Conservation (phyloP, 1,284 basidiomycete species). For the Naganishia sp. region DNA sequence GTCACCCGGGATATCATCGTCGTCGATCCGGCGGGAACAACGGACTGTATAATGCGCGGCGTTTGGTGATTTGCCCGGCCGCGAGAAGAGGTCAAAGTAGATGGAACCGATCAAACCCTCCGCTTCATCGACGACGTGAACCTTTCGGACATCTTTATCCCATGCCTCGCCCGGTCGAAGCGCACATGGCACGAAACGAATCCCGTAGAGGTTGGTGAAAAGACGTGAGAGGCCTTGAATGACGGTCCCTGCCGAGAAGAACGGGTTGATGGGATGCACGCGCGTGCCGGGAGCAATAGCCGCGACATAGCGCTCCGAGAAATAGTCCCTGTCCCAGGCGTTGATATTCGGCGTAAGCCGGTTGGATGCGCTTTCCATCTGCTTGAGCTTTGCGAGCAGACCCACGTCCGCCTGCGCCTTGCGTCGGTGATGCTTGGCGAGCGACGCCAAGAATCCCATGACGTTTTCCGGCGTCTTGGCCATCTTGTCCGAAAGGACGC, state of each 20-base stretch:
- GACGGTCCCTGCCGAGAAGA: conserved; percentile 75
- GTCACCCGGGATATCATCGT: conserved; percentile 78
- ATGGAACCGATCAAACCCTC: conserved; percentile 87
- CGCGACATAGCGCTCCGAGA: conserved; percentile 53
- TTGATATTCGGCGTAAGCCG: conserved; percentile 59
- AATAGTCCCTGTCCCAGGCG: conserved; percentile 92
- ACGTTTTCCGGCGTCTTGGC: conserved; percentile 90
- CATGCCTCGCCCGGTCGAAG: conserved; percentile 78
- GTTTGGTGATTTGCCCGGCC: conserved; percentile 81
- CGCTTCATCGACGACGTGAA: conserved; percentile 81
- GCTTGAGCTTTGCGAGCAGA: conserved; percentile 71
- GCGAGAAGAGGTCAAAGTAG: conserved; percentile 86
- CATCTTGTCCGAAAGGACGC: conserved; percentile 90
- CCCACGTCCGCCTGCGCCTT: conserved; percentile 71
- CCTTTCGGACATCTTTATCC: conserved; percentile 82
- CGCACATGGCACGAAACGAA: conserved; percentile 69
- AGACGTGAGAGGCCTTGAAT: conserved; percentile 83
- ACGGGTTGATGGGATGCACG: conserved; percentile 63
- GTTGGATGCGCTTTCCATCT: conserved; percentile 59
- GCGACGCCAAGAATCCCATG: conserved; percentile 72
- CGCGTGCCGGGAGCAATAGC: conserved; percentile 68
- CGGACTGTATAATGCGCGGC: conserved; percentile 97
- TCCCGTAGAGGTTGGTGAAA: conserved; percentile 82
- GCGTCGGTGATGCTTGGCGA: conserved; percentile 73
- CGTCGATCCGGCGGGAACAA: conserved; percentile 86